A percentile compares a stretch with the other conserved stretches of the same genome.
Conservation (phyloP, 2,329 filamentous ascomycete genomes). For the Neoarthrinium moseri region DNA sequence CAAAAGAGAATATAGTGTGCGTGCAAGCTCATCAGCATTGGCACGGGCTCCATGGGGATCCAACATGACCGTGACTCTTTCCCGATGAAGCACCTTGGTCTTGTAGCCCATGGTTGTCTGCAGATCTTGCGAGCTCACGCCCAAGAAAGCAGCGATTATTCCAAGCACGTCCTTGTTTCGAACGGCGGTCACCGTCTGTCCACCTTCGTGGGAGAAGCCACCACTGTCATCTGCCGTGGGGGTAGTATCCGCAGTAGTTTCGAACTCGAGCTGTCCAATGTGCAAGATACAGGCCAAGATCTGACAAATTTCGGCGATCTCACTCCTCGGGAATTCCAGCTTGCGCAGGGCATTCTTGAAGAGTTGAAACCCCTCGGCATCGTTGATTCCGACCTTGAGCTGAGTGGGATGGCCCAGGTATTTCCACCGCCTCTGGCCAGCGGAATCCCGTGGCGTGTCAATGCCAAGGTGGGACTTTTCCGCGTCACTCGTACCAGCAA, state of each 20-base stretch:
- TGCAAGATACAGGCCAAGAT: slow-evolving; percentile 92
- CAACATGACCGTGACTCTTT: slow-evolving; percentile 98
- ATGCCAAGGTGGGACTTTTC: slow-evolving; percentile 83
- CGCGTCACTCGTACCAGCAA: slow-evolving; percentile 85
- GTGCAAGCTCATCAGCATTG: slow-evolving; percentile 90
- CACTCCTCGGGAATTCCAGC: slow-evolving; percentile 87
- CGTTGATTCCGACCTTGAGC: slow-evolving; percentile 95
- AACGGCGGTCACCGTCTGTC: slow-evolving; percentile 79
- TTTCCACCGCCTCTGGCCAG: slow-evolving; percentile 79
- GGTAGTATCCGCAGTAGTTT: slow-evolving; percentile 75
- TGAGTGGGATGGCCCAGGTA: slow-evolving; percentile 96
- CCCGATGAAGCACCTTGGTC: slow-evolving; percentile 92
- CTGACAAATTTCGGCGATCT: slow-evolving; percentile 97
- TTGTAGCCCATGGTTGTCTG: slow-evolving; percentile 92
- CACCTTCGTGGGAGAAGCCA: slow-evolving; percentile 93
- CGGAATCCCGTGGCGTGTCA: slow-evolving; percentile 40
- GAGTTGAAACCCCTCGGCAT: slow-evolving; percentile 90
- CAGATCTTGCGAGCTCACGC: slow-evolving; percentile 75
- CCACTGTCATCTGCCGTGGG: slow-evolving; percentile 86
- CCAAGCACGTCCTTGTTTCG: slow-evolving; percentile 89
- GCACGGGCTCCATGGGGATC: slow-evolving; percentile 86
- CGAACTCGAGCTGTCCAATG: slow-evolving; percentile 94
- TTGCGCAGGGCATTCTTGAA: slow-evolving; percentile 96
- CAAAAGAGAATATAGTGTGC: slow-evolving; percentile 89
- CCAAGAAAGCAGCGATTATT: slow-evolving; percentile 91